These are phyloP conservation scores for Trichomonascus vanleenenianus DNA, from an alignment of 805 yeast species.

Conservation along the genomic window DNA sequence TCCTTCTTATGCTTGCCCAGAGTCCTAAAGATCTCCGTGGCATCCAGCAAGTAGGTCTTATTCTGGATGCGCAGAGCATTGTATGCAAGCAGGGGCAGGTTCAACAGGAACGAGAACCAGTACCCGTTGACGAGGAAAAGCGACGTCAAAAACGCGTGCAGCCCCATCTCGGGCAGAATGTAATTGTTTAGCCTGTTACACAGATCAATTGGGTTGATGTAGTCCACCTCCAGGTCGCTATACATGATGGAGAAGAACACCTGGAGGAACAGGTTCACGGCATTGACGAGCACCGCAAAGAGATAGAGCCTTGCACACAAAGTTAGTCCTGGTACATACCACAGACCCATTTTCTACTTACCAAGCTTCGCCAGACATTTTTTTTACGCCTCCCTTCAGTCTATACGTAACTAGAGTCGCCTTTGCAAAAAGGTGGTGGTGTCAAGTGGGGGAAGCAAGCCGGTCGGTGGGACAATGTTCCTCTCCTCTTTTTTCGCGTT, in stretches of 20 bases:
- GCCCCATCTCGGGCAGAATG: slow-evolving; percentile 81
- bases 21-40: slow-evolving; percentile 95
- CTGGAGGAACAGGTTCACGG: slow-evolving; percentile 81
- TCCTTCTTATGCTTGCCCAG: slow-evolving; percentile 89
- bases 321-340: not conserved
- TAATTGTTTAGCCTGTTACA: slow-evolving; percentile 84
- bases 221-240: slow-evolving; percentile 82
- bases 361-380: slow-evolving; percentile 44
- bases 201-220: slow-evolving; percentile 93
- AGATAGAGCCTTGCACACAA: slow-evolving; percentile 27
- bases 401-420: not conserved
- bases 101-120: slow-evolving; percentile 82
- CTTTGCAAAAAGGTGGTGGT: not conserved
- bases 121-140: slow-evolving; percentile 79
- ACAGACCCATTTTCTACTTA: slow-evolving; percentile 23
- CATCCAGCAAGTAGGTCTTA: slow-evolving; percentile 83
- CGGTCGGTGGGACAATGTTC: not conserved
- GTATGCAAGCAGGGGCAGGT: slow-evolving; percentile 76
- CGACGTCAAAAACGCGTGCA: slow-evolving; percentile 58
- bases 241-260: slow-evolving; percentile 94
- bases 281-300: slow-evolving; percentile 71
- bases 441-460: not conserved
- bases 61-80: slow-evolving; percentile 72
- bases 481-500: not conserved
- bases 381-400: slow-evolving; percentile 3